Evolutionary conservation across 177 flowering plant species (phyloP).

Genomic region (Vitis hybrid): DNA sequence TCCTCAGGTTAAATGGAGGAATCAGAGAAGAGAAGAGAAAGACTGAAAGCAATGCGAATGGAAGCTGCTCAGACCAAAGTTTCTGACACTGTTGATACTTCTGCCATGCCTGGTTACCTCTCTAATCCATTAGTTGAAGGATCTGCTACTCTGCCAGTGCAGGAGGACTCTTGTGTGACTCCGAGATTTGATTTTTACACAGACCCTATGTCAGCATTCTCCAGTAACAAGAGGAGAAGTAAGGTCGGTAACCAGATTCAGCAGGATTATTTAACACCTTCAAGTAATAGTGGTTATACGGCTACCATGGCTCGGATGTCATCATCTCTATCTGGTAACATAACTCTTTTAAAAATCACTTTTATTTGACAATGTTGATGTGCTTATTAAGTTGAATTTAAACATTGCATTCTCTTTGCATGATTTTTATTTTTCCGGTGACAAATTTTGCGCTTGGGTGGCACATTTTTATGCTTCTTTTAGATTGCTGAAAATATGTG

Average conservation of each 20-base stretch:
- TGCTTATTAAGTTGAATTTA: too few species aligned
- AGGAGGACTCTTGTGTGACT: slow-evolving; percentile 15
- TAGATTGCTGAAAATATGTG: too few species aligned
- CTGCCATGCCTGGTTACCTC: slow-evolving; percentile 26
- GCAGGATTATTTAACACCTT: slow-evolving; percentile 26
- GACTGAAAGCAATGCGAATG: slow-evolving; percentile 72
- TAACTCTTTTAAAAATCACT: background rate
- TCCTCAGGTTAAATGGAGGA: slow-evolving; percentile 57
- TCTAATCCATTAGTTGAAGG: slow-evolving; percentile 58
- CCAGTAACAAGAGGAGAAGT: slow-evolving; percentile 43
- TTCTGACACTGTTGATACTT: slow-evolving; percentile 12
- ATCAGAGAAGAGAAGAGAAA: slow-evolving; percentile 70
- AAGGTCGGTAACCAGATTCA: slow-evolving; percentile 16
- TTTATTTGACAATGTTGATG: too few species aligned
- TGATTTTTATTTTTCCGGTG: too few species aligned
- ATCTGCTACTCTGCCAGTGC: slow-evolving; percentile 14
- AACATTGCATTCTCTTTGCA: too few species aligned
- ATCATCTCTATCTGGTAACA: slow-evolving; percentile 25
- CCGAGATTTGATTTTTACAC: slow-evolving; percentile 78
- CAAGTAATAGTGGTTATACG: slow-evolving; percentile 7
- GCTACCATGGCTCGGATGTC: slow-evolving; percentile 16
- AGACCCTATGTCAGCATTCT: slow-evolving; percentile 72
- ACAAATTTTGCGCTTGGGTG: too few species aligned
- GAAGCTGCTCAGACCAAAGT: slow-evolving; percentile 53
- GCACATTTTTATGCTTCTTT: too few species aligned